phyloP scores from a whole-genome alignment of 306 rosid species.

The Mimosa bimucronata region DNA sequence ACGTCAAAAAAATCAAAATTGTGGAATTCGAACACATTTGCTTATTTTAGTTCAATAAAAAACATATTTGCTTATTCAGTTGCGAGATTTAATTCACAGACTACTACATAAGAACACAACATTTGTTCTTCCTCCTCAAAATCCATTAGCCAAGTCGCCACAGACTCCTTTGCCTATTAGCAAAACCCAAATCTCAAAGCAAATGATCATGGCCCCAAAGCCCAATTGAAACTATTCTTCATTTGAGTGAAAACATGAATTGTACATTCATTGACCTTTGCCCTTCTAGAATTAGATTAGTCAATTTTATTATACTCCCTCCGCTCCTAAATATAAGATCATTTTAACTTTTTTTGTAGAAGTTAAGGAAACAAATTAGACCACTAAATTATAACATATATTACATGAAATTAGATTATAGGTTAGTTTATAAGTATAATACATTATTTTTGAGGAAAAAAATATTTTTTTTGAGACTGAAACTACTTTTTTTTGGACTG shows the following conservation, averaged over 20 bases:
- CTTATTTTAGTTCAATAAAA: too few species aligned
- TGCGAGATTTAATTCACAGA: neutral
- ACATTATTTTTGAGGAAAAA: too few species aligned
- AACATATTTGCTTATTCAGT: constrained; percentile 22
- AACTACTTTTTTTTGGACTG: too few species aligned
- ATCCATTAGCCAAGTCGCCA: constrained; percentile 4
- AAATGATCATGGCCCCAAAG: neutral
- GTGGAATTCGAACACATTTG: neutral
- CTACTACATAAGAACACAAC: neutral
- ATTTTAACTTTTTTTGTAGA: too few species aligned
- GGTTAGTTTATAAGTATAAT: too few species aligned
- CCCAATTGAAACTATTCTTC: constrained; percentile 27
- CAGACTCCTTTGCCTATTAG: neutral
- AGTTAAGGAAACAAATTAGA: too few species aligned
- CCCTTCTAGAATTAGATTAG: neutral
- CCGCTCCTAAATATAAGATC: too few species aligned
- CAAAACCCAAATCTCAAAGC: neutral
- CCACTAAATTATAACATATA: too few species aligned
- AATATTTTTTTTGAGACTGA: too few species aligned
- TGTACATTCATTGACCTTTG: neutral
- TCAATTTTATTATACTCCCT: too few species aligned
- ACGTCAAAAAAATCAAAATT: neutral
- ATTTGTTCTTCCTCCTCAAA: neutral
- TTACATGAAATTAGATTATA: too few species aligned
- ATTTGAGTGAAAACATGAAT: neutral